phyloP scores from a whole-genome alignment of 2,329 filamentous ascomycete genomes.

The Aureobasidium sp. region DNA sequence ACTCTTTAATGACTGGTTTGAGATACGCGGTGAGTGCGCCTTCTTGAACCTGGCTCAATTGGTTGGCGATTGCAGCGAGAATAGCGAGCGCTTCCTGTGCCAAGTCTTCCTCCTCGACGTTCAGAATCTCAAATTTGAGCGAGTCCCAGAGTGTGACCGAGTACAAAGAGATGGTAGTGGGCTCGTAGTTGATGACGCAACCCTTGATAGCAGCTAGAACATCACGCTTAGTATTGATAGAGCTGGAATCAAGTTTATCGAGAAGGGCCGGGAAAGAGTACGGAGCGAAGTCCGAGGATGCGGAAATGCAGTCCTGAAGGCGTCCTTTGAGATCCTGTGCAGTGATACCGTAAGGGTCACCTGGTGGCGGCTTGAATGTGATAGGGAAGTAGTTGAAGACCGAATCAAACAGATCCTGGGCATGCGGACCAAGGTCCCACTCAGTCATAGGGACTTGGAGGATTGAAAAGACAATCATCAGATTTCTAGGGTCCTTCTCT shows the following conservation, averaged over 20 bases:
- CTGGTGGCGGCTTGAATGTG: constrained; percentile 60
- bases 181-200: constrained; percentile 52
- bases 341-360: constrained; percentile 62
- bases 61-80: constrained; percentile 47
- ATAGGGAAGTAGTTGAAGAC: constrained; percentile 68
- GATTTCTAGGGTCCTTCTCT: constrained; percentile 60
- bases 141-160: constrained; percentile 60
- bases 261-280: constrained; percentile 59
- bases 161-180: constrained; percentile 51
- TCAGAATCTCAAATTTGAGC: constrained; percentile 61
- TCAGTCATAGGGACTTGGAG: constrained; percentile 59
- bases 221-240: constrained; percentile 61
- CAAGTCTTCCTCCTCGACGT: constrained; percentile 57
- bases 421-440: constrained; percentile 54
- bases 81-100: constrained; percentile 51
- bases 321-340: constrained; percentile 59
- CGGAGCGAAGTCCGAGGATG: constrained; percentile 55
- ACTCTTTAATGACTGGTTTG: constrained; percentile 56
- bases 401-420: constrained; percentile 56
- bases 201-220: constrained; percentile 55
- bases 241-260: constrained; percentile 62
- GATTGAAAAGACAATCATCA: constrained; percentile 64
- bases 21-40: constrained; percentile 47
- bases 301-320: constrained; percentile 55
- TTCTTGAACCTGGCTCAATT: constrained; percentile 44